Conservation (phyloP, 805 yeast genomes). For the Torulaspora franciscae region DNA sequence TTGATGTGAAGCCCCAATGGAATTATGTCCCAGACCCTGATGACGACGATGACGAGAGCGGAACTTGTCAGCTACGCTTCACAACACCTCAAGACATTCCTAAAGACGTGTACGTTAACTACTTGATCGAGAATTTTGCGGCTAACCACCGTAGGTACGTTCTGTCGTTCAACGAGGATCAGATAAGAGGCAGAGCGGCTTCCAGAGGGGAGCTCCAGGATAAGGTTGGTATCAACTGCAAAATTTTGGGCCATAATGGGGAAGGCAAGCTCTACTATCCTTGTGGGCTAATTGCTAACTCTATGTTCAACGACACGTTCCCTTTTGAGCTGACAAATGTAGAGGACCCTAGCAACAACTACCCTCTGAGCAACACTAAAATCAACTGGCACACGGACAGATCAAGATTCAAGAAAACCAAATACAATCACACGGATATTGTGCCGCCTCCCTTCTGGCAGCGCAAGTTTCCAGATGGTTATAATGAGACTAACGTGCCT, state of each 20-base stretch:
- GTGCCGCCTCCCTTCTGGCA: conserved; percentile 96
- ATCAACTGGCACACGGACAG: conserved; percentile 86
- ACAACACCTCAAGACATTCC: conserved; percentile 65
- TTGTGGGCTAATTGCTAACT: conserved; percentile 92
- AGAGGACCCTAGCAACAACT: conserved; percentile 34
- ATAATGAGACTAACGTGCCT: conserved; percentile 76
- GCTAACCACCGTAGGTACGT: conserved; percentile 96
- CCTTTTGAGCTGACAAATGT: conserved; percentile 36
- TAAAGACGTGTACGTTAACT: conserved; percentile 72
- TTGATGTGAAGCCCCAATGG: conserved; percentile 58
- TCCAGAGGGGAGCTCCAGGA: conserved; percentile 47
- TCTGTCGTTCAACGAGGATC: conserved; percentile 78
- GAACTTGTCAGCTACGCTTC: conserved; percentile 69
- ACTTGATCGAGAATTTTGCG: conserved; percentile 80
- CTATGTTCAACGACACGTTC: conserved; percentile 85
- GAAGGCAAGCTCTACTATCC: conserved; percentile 74
- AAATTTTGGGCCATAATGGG: conserved; percentile 51
- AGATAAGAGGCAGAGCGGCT: conserved; percentile 72
- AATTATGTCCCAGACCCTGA: conserved; percentile 42
- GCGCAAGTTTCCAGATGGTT: conserved; percentile 75
- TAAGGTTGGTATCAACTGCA: conserved; percentile 51
- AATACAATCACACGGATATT: conserved; percentile 60
- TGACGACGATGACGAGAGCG: conserved; percentile 49
- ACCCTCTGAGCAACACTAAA: conserved; percentile 45
- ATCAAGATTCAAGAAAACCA: conserved; percentile 64